Evolutionary conservation across 2,329 filamentous ascomycete species (phyloP).

Genomic region (Coniochaeta sp.): DNA sequence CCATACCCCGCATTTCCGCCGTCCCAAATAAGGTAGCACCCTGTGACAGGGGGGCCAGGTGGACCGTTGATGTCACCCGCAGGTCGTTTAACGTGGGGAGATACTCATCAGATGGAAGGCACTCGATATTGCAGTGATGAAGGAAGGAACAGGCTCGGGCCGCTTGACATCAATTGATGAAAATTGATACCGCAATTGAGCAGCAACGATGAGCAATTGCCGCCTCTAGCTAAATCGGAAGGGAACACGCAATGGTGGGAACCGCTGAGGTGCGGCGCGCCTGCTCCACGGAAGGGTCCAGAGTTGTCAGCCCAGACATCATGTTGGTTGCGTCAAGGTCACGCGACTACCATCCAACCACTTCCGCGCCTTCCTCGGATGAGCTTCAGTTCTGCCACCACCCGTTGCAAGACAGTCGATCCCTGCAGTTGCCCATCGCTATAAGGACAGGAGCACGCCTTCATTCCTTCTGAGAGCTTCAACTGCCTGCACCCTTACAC

Average conservation of each 20-base stretch:
- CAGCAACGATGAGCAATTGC: background rate
- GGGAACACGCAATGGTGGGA: conserved; percentile 1
- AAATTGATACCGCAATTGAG: background rate
- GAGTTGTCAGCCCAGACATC: conserved; percentile 7
- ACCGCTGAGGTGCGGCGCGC: background rate
- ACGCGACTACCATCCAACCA: conserved; percentile 7
- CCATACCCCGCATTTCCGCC: background rate
- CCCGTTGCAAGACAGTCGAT: conserved; percentile 3
- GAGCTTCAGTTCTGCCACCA: background rate
- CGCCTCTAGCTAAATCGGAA: background rate
- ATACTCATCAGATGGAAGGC: background rate
- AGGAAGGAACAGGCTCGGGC: no score
- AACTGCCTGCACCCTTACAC: background rate
- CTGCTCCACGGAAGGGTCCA: conserved; percentile 2
- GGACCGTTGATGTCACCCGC: conserved; percentile 3
- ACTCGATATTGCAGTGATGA: no score
- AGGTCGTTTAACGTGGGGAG: background rate
- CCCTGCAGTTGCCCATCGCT: background rate
- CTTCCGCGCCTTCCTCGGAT: no score
- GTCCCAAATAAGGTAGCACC: background rate
- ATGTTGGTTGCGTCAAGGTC: conserved; percentile 8
- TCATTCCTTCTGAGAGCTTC: conserved; percentile 2
- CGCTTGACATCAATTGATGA: no score
- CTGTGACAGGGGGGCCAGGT: background rate
- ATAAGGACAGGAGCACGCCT: background rate